phyloP scores from a whole-genome alignment of 768 basidiomycete genomes.

The Solioccasus polychromus region DNA sequence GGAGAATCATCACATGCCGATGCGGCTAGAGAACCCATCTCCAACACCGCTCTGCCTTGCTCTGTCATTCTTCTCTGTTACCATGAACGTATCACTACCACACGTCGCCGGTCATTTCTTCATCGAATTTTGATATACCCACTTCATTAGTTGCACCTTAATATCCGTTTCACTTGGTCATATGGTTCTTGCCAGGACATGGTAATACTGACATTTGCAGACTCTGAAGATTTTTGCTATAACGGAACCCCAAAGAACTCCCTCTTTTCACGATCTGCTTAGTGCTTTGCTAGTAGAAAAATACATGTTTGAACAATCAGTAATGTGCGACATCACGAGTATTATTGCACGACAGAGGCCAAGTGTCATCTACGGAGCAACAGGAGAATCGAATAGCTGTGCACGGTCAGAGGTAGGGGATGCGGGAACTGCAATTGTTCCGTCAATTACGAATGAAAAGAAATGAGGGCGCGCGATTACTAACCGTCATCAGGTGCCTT shows the following conservation, averaged over 20 bases:
- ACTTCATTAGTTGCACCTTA: conserved; percentile 33
- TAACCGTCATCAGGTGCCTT: not conserved
- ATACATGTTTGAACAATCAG: conserved; percentile 15
- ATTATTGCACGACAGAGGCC: no score
- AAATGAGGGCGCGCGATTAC: no score
- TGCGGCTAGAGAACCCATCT: conserved; percentile 48
- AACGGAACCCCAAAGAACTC: conserved; percentile 20
- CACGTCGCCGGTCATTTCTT: conserved; percentile 35
- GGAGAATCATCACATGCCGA: conserved; percentile 75
- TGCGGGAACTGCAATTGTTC: not conserved
- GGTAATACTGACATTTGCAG: conserved; percentile 27
- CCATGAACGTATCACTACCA: conserved; percentile 27
- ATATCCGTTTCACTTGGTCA: conserved; percentile 35
- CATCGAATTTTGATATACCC: conserved; percentile 38
- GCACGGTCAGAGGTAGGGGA: conserved; percentile 1
- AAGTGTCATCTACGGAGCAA: not conserved
- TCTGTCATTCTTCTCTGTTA: conserved; percentile 20
- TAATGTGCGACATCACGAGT: conserved; percentile 9
- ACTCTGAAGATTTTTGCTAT: conserved; percentile 23
- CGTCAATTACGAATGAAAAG: not conserved
- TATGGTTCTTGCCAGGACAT: conserved; percentile 30
- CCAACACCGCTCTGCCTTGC: conserved; percentile 13
- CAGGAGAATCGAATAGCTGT: not conserved
- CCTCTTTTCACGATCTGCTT: conserved; percentile 27
- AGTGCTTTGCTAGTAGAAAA: conserved; percentile 31